Conservation (phyloP, 345 rosid genomes). For the Camelina hispida region DNA sequence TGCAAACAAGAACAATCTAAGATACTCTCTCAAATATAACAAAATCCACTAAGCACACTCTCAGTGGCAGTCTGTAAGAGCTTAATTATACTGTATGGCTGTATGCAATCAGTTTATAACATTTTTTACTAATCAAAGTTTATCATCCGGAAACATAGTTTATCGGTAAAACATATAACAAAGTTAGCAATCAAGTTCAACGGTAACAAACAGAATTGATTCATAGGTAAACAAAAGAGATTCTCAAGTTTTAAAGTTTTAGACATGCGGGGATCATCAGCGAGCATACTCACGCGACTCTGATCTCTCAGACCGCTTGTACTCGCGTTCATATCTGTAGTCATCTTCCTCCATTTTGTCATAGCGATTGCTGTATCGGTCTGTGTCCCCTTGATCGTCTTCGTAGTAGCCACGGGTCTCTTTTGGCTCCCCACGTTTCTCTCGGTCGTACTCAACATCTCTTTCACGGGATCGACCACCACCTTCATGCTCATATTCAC, state of each 20-base stretch:
- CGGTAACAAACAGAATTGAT: background rate
- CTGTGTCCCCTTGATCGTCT: constrained; percentile 50
- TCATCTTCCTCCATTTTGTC: constrained; percentile 64
- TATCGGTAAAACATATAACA: background rate
- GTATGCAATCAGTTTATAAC: too few relatives aligned
- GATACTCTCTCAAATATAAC: too few relatives aligned
- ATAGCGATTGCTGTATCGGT: constrained; percentile 66
- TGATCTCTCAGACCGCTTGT: constrained; percentile 43
- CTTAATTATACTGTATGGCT: too few relatives aligned
- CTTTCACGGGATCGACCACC: constrained; percentile 69
- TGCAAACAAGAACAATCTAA: too few relatives aligned
- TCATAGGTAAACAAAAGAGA: background rate
- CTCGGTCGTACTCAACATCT: constrained; percentile 56
- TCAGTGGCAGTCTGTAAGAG: too few relatives aligned
- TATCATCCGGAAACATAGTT: too few relatives aligned
- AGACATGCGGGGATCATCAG: constrained; percentile 13
- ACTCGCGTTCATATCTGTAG: constrained; percentile 54
- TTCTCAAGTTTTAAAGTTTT: background rate
- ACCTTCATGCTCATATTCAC: constrained; percentile 49
- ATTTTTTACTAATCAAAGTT: too few relatives aligned
- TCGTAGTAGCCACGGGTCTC: constrained; percentile 52
- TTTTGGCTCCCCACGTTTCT: constrained; percentile 60
- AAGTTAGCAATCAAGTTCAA: background rate
- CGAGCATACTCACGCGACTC: constrained; percentile 38
- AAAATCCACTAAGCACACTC: too few relatives aligned